Base-by-base conservation (phyloP, 306 rosid species). In the Urtica urens region DNA sequence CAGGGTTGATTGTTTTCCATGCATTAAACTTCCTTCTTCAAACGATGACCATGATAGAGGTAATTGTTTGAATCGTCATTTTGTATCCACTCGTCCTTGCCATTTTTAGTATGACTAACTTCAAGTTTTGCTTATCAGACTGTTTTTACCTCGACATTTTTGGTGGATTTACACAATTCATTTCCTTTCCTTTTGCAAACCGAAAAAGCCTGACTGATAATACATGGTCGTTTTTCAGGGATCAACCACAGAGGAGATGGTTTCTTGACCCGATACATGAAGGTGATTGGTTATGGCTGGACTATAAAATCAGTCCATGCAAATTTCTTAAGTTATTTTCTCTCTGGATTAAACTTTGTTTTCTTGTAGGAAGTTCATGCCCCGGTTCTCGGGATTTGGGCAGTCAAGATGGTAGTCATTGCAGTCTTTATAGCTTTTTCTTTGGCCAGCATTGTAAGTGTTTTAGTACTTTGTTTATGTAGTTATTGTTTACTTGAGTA, bases 391-490 rank as follows among this genome's bases (percentile, higher is more conserved):
- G 97, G 86, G 51, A 71, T 64, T 51, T 66, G 90, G 95, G 90
- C 77, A 38, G 93, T 88, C 53, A 81, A 84, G 71, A 72, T 83
- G 61, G 62, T 58, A 63, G 86, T 83, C 58, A 26, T 81, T 35
- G 82, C 79, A 22, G 21, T 81, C 49, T 88, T 88, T 78, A 67
- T 44, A 50, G 97, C 81, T 23, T 72, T 84, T 60, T 63, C 95
- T 55, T 57, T 84, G 42, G 86, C 86, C 61, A 78, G 97, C 90
- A 88, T 88, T 63, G 97, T 88, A 74, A 88, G 95, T 70, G n/a
- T n/a, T n/a, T n/a, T n/a, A n/a, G n/a, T n/a, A n/a, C n/a, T n/a
- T n/a, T n/a, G n/a, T n/a, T n/a, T n/a, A n/a, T n/a, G n/a, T n/a
- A n/a, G n/a, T n/a, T n/a, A n/a, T n/a, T n/a, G n/a, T n/a, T n/a